Percentiles rank a stretch among this genome's conserved stretches.
These are phyloP conservation scores for Ophiognomonia clavigignenti-juglandacearum DNA, from an alignment of 2,329 filamentous ascomycete species.

Conservation along the genomic window DNA sequence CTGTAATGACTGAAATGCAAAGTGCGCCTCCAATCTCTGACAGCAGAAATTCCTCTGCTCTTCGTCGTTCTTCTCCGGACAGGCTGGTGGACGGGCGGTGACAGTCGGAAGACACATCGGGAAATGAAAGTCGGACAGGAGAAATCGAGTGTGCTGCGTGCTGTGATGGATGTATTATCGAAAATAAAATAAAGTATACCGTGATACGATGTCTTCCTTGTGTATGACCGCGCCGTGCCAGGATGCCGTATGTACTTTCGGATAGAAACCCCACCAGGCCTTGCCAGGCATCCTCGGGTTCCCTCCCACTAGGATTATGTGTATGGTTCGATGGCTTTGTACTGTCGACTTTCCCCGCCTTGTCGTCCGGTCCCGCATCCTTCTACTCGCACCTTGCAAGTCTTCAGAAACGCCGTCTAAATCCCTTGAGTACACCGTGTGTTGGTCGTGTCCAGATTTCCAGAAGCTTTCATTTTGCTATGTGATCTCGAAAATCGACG, in stretches of 20 bases:
- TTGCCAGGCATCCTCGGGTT: neutral
- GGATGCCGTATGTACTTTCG: conserved; percentile 16
- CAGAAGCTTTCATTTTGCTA: conserved; percentile 5
- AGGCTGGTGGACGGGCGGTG: neutral
- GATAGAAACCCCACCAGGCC: conserved; percentile 1
- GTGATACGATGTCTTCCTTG: conserved; percentile 11
- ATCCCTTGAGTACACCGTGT: too few relatives aligned
- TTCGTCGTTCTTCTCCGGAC: neutral
- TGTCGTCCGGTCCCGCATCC: neutral
- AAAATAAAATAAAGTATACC: conserved; percentile 17
- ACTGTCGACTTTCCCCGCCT: conserved; percentile 4
- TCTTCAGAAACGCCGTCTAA: conserved; percentile 13
- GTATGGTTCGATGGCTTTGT: conserved; percentile 11
- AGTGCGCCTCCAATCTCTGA: neutral
- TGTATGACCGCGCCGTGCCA: conserved; percentile 13
- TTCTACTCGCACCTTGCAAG: neutral
- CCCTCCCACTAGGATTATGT: conserved; percentile 15
- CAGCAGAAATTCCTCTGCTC: neutral
- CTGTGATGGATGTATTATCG: conserved; percentile 14
- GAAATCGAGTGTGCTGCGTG: conserved; percentile 10
- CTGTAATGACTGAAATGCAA: conserved; percentile 3
- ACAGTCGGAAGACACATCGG: neutral
- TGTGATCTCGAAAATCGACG: conserved; percentile 2
- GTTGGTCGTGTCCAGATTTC: conserved; percentile 9
- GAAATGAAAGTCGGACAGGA: neutral